These are phyloP conservation scores for Juglanconis oblonga DNA, from an alignment of 2,329 filamentous ascomycete genomes.

Conservation along the genomic window DNA sequence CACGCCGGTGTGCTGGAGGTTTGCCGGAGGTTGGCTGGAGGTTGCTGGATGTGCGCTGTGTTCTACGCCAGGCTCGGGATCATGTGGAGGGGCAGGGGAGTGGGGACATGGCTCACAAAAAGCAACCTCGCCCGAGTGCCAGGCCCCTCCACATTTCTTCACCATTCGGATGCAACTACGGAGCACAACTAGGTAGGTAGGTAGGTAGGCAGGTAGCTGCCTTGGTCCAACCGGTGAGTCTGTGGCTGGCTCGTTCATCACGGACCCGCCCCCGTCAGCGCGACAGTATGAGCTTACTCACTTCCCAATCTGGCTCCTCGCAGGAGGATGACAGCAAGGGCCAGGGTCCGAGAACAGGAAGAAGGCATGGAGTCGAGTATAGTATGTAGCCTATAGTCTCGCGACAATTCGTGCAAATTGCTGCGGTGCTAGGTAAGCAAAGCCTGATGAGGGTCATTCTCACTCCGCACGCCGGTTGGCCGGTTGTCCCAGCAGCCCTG, in stretches of 20 bases:
- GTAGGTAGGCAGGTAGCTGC: neutral
- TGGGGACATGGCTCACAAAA: neutral
- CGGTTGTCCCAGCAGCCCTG: no score
- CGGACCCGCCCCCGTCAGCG: neutral
- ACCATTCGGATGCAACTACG: neutral
- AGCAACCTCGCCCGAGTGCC: neutral
- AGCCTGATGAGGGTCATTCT: no score
- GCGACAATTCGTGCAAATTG: no score
- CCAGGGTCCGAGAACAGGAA: slow-evolving; percentile 2
- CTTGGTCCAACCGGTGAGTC: slow-evolving; percentile 4
- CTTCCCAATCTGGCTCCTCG: slow-evolving; percentile 4
- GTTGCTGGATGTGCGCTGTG: neutral
- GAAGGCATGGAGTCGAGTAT: neutral
- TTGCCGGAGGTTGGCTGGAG: no score
- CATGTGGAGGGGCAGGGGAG: no score
- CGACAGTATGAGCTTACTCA: neutral
- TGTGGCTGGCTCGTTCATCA: slow-evolving; percentile 7
- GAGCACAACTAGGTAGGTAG: neutral
- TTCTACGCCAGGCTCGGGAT: neutral
- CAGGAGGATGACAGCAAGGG: neutral
- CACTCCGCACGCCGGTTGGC: no score
- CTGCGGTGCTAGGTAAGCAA: no score
- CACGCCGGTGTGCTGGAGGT: neutral
- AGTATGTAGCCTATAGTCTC: neutral
- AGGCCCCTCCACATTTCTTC: neutral